Base-by-base conservation (phyloP, 371 early-diverging fungal species). In the Mortierella sp. region DNA sequence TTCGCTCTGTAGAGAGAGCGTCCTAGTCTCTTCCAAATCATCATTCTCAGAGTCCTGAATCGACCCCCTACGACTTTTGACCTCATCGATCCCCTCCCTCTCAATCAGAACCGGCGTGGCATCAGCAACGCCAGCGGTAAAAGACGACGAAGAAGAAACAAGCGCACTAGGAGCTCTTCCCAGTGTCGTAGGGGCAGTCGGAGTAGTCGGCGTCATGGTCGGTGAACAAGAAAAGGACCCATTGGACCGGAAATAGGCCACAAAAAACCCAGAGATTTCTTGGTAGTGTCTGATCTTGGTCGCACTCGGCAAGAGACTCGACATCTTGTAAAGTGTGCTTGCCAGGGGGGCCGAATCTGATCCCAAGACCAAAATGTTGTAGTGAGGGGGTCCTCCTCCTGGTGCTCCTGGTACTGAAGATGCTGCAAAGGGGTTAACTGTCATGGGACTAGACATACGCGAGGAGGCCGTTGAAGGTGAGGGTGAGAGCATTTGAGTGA, bases 261-360 rank as follows among this genome's bases (percentile, higher is more conserved):
- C 87, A 82, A 86, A 86, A 78, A 86, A 86, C 3, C 87, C 87
- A 14, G 87, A 86, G 34, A 86, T 86, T 80, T 86, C 87, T 65
- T 86, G 87, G 60, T 86, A 86, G 26, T 86, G 87, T 8, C 76
- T 55, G 72, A 86, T 80, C 76, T 86, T 86, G 42, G 70, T 78
- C 8, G 83, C 73, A 1, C 70, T 73, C 4, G 87, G 87, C n/a
- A 86, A 65, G 1, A 82, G 71, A 45, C 80, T 52, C 24, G 87
- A 86, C 82, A 86, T 78, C 79, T 86, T 86, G 76, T 86, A 86
- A 14, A 86, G 76, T 1, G 87, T 86, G 24, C 83, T 82, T 26
- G 87, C 87, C 74, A 86, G 26, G 3, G 87, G 83, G 3, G 87
- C 80, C n/a, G 87, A 86, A 52, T 86, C 87, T 0, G 83, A 86